Conservation (phyloP, 306 rosid genomes). For the Castanea sativa region DNA sequence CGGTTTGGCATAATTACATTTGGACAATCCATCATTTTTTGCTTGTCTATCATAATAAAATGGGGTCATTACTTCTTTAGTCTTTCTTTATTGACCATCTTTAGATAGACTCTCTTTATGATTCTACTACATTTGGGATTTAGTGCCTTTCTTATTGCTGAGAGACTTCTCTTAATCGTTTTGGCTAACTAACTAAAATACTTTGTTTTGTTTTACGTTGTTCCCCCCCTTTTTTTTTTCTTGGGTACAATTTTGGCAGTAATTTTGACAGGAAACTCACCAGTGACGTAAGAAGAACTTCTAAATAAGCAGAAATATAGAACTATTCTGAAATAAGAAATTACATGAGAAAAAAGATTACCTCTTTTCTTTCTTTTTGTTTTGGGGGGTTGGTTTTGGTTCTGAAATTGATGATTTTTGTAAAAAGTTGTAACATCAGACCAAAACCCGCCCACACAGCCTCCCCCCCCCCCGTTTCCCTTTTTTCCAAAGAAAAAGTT, state of each 20-base stretch:
- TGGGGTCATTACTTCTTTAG: neutral
- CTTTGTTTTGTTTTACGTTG: too few species aligned
- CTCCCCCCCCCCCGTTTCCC: rapidly evolving
- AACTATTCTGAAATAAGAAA: neutral
- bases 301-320: neutral
- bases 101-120: neutral
- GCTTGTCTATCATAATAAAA: neutral
- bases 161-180: too few species aligned
- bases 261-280: too few species aligned
- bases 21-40: neutral
- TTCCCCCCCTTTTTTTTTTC: too few species aligned
- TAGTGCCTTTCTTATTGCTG: neutral
- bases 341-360: neutral
- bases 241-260: too few species aligned
- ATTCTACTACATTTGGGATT: neutral
- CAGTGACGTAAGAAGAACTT: too few species aligned
- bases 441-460: too few species aligned
- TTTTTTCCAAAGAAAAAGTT: too few species aligned
- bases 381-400: neutral
- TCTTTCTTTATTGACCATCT: neutral
- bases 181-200: too few species aligned
- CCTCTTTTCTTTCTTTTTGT: neutral
- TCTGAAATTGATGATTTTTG: too few species aligned
- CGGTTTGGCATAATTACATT: neutral
- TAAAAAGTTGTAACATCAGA: too few species aligned